Evolutionary conservation across 2,329 filamentous ascomycete species (phyloP), one percentile per base, ranked within the genome.

Genomic region (Gremmenia infestans): DNA sequence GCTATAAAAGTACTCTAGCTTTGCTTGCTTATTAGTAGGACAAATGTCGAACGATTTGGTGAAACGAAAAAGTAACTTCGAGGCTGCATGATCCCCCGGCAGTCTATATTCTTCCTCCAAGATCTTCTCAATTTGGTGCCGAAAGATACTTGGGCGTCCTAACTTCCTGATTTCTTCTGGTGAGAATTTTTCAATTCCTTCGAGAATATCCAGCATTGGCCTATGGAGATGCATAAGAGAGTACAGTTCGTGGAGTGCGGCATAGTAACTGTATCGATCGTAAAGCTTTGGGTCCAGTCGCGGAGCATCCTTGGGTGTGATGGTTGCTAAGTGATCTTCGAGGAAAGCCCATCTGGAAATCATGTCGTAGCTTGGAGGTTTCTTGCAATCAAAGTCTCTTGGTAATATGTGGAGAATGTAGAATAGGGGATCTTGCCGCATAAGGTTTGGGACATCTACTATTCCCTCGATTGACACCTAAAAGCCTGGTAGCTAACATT

Each of bases 91-190:
- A 11, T 50, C 52, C 9, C 22, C 28, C 36, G 53, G 47, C 15
- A 47, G 19, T 42, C 32, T 55, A 15, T 55, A 55, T 35, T 45
- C 39, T 32, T 55, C 48, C 17, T 55, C 48, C 6, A 22, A 8
- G 22, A 55, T 35, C 22, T 32, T 55, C 19, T 55, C 53, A 11
- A 55, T 55, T 39, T 55, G 53, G 22, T 55, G 23, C 8, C 32
- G 53, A 15, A 55, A 47, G 5, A 55, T 40, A 17, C 47, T 55
- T 23, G 53, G 53, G 11, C 53, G 37, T 32, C 53, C 53, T 8
- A 55, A n/a, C 23, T 17, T 17, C 22, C 22, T 17, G 4, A 50
- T 50, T 15, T 37, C 19, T n/a, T 42, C 53, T 11, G 19, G n/a
- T 1, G 14, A 25, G 25, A 45, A 47, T 2, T 48, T 51, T 12